Evolutionary conservation across 2,329 filamentous ascomycete species (phyloP), one percentile per base, ranked within the genome.

Genomic region (Colletotrichum ledebouriae): DNA sequence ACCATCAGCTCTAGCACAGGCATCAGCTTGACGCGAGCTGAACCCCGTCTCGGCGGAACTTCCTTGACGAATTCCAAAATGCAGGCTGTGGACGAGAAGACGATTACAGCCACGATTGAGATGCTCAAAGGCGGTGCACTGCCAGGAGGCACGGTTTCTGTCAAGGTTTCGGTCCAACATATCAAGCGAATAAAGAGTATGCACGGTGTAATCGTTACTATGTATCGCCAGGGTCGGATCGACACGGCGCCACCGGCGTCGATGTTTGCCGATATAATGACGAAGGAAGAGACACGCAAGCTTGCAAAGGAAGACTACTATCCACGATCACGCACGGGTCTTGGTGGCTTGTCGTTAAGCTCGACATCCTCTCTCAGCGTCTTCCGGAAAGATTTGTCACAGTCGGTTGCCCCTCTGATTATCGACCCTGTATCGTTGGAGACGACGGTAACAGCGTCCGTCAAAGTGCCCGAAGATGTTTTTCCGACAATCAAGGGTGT

Each of bases 361-460:
- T 96, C 94, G 1, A 92, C 92, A 6, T 91, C 93, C 42, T 94
- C 94, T 2, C 95, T 90, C 76, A 96, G 94, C 78, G 87, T 96
- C n/a, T 98, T 98, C 77, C 91, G 96, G 61, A 98, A 98, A 78
- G 96, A 99, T 77, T 83, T 99, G 3, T 91, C 93, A 4, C 96
- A 99, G 78, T 91, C 92, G 1, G 94, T 97, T 64, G 91, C 92
- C 20, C 94, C 96, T 4, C 84, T 99, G 52, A 93, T 98, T 62
- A 90, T 98, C 61, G 92, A 98, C 75, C 95, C 94, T 0, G 82
- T 79, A 29, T 94, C 90, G 0, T 84, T 98, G 72, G 91, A 90
- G 20, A 90, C 94, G 1, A 91, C 91, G 52, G 89, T 98, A 47
- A 96, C 91, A 15, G 92, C 94, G 4, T 92, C 92, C 3, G 89